Percentiles rank a stretch among this genome's conserved stretches.
phyloP scores from a whole-genome alignment of 176 grass and related monocot genomes.

The Miscanthus lutarioriparius region DNA sequence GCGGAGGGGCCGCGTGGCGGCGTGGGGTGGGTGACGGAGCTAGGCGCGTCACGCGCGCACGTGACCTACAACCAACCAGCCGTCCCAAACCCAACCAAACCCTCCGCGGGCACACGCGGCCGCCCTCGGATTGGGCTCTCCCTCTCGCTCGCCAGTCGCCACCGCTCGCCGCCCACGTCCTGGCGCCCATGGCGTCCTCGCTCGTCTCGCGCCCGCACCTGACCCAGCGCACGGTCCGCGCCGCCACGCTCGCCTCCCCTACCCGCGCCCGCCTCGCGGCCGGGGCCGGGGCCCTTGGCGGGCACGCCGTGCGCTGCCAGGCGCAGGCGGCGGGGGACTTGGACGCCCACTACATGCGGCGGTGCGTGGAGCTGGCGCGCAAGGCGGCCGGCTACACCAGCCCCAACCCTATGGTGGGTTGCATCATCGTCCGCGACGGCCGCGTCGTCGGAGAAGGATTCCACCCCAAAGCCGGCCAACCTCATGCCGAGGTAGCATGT shows the following conservation, averaged over 20 bases:
- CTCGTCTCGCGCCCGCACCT: conserved; percentile 6
- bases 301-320: conserved; percentile 44
- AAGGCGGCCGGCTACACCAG: conserved; percentile 76
- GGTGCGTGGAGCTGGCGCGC: conserved; percentile 75
- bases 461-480: conserved; percentile 85
- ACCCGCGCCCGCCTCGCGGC: neutral
- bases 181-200: conserved; percentile 33
- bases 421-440: conserved; percentile 76
- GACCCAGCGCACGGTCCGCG: neutral
- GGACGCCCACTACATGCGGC: conserved; percentile 68
- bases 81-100: neutral
- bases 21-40: neutral
- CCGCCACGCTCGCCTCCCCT: neutral
- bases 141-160: neutral
- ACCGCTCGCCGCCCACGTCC: neutral
- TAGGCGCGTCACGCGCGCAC: neutral
- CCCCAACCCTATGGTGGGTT: conserved; percentile 95
- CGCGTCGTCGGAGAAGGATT: conserved; percentile 79
- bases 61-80: neutral
- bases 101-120: neutral
- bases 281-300: neutral
- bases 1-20: neutral
- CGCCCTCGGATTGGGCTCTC: neutral
- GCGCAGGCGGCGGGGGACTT: conserved; percentile 26
- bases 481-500: conserved; percentile 71